phyloP scores from a whole-genome alignment of 1,284 basidiomycete genomes.

The Austroboletus novae-zelandiae region DNA sequence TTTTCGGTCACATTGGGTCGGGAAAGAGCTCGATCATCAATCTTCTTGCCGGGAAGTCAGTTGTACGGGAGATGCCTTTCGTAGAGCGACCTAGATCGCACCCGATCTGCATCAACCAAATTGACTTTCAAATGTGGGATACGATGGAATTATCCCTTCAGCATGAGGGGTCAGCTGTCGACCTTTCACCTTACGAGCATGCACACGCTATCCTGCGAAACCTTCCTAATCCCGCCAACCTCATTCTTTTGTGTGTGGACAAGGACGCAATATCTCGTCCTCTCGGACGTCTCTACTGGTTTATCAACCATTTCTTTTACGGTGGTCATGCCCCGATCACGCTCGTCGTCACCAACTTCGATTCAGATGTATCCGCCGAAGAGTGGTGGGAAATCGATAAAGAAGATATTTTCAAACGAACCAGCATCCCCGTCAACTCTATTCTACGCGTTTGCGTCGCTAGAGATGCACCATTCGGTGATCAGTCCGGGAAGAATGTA shows the following conservation, averaged over 20 bases:
- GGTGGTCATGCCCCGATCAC: constrained; percentile 23
- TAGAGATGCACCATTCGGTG: no score
- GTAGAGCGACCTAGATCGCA: background rate
- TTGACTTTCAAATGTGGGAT: background rate
- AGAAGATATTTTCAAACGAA: background rate
- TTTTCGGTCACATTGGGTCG: background rate
- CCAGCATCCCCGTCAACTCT: background rate
- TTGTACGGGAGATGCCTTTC: background rate
- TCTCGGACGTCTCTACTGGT: background rate
- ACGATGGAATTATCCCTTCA: background rate
- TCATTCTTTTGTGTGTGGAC: constrained; percentile 9
- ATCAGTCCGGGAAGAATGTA: background rate
- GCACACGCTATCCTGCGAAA: constrained; percentile 6
- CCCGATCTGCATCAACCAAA: background rate
- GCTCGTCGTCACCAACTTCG: constrained; percentile 31
- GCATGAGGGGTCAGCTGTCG: background rate
- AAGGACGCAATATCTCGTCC: background rate
- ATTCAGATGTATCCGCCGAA: constrained; percentile 4
- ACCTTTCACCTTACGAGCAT: constrained; percentile 10
- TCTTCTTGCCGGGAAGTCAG: constrained; percentile 2
- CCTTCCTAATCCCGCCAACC: constrained; percentile 3
- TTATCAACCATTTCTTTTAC: constrained; percentile 10
- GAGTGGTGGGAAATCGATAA: constrained; percentile 10
- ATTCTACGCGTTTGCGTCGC: background rate
- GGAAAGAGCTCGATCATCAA: constrained; percentile 1